A percentile compares a stretch with the other conserved stretches of the same genome.
These are phyloP conservation scores for Peniophora sp. DNA, from an alignment of 1,284 basidiomycete species.

Conservation along the genomic window DNA sequence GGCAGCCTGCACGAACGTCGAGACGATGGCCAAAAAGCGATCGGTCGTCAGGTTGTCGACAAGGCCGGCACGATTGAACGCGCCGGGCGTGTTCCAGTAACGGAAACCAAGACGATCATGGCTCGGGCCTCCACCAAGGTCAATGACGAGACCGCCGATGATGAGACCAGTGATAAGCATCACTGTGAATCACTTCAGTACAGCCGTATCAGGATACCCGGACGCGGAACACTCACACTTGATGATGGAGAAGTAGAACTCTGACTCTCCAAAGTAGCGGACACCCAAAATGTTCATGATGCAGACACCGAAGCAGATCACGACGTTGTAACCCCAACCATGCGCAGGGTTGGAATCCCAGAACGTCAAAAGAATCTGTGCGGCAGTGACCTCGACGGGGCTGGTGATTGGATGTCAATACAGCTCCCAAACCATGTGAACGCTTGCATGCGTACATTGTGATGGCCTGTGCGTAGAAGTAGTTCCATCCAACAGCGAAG, in stretches of 20 bases:
- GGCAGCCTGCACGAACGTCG: slow-evolving; percentile 67
- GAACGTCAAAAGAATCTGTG: slow-evolving; percentile 66
- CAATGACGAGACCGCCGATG: slow-evolving; percentile 58
- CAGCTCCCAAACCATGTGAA: too few species aligned
- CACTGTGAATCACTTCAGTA: slow-evolving; percentile 27
- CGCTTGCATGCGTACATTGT: too few species aligned
- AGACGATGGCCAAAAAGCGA: slow-evolving; percentile 62
- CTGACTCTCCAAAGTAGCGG: slow-evolving; percentile 61
- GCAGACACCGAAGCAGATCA: slow-evolving; percentile 52
- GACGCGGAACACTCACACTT: slow-evolving; percentile 35
- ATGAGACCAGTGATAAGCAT: slow-evolving; percentile 53
- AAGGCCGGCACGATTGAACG: slow-evolving; percentile 40
- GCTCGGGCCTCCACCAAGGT: slow-evolving; percentile 62
- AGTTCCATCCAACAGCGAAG: slow-evolving; percentile 40
- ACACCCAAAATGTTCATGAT: slow-evolving; percentile 75
- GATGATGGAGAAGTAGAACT: slow-evolving; percentile 58
- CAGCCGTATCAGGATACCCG: not conserved
- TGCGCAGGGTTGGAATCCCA: slow-evolving; percentile 62
- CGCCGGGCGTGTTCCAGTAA: slow-evolving; percentile 68
- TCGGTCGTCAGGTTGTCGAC: slow-evolving; percentile 37
- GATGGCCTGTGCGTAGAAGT: slow-evolving; percentile 8
- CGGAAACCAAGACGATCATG: slow-evolving; percentile 56
- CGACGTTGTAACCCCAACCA: slow-evolving; percentile 55
- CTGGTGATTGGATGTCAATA: slow-evolving; percentile 33
- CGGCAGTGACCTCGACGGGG: slow-evolving; percentile 73